A percentile compares a stretch with the other conserved stretches of the same genome.
These are phyloP conservation scores for Vickermania ingenoplastis DNA, from an alignment of 208 protist genomes.

Conservation along the genomic window DNA sequence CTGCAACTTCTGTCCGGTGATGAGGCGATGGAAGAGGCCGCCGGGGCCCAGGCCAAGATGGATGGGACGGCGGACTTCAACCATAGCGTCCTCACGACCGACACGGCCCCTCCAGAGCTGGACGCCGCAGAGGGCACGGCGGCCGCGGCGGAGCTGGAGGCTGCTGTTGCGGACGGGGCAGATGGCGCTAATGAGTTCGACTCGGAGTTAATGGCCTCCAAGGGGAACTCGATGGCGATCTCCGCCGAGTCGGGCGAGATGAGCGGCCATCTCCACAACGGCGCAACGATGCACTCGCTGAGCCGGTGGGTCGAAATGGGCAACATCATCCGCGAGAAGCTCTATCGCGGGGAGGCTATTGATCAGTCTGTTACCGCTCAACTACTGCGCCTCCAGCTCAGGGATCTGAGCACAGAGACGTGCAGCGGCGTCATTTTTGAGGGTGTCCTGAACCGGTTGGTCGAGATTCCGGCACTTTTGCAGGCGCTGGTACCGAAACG, in stretches of 20 bases:
- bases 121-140: too few relatives aligned
- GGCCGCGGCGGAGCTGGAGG: too few relatives aligned
- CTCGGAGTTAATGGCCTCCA: background rate
- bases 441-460: conserved; percentile 27
- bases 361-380: conserved; percentile 24
- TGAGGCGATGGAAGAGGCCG: conserved; percentile 2
- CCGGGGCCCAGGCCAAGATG: conserved; percentile 6
- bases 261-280: background rate
- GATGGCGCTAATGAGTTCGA: background rate
- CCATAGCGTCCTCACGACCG: background rate
- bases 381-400: conserved; percentile 41
- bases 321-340: conserved; percentile 15
- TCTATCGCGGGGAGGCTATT: conserved; percentile 41
- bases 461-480: conserved; percentile 12
- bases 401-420: conserved; percentile 12
- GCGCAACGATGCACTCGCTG: background rate
- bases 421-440: conserved; percentile 58
- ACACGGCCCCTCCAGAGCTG: background rate
- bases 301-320: conserved; percentile 33
- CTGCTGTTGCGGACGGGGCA: background rate
- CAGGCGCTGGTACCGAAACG: conserved; percentile 7
- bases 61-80: background rate
- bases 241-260: background rate
- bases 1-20: background rate
- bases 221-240: background rate